Conservation (phyloP, 2,329 filamentous ascomycete species). For the Calcarisporium arbuscula region DNA sequence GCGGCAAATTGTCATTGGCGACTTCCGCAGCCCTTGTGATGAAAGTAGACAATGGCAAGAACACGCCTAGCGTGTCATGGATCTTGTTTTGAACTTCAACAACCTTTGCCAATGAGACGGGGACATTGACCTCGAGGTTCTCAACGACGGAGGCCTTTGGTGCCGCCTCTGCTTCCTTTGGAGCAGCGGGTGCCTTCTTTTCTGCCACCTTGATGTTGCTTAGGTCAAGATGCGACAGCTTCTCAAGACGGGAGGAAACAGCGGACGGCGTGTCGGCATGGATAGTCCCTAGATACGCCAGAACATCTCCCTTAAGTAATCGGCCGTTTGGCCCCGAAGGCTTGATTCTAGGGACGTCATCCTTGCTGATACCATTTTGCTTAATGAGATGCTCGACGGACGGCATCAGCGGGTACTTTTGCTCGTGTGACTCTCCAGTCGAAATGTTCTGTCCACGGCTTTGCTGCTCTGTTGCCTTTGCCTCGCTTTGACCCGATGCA, state of each 20-base stretch:
- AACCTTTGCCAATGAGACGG: conserved; percentile 73
- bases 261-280: conserved; percentile 63
- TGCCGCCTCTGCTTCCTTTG: conserved; percentile 30
- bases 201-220: conserved; percentile 85
- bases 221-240: conserved; percentile 80
- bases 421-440: conserved; percentile 49
- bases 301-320: conserved; percentile 89
- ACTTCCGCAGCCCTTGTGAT: conserved; percentile 77
- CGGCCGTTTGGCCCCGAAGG: conserved; percentile 83
- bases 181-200: conserved; percentile 36
- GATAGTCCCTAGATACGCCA: conserved; percentile 81
- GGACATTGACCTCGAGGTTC: conserved; percentile 58
- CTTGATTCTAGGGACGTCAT: conserved; percentile 73
- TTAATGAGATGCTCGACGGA: conserved; percentile 80
- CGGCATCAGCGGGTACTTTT: conserved; percentile 69
- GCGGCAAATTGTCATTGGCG: conserved; percentile 81
- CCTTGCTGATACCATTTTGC: conserved; percentile 68
- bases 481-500: conserved; percentile 16
- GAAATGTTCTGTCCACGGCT: conserved; percentile 16
- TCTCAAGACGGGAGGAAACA: conserved; percentile 64
- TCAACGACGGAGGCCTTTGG: conserved; percentile 37
- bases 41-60: conserved; percentile 79
- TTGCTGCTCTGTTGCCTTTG: conserved; percentile 20
- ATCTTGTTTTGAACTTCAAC: conserved; percentile 76
- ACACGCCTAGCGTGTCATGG: conserved; percentile 68